These are phyloP conservation scores for Phlyctochytrium bullatum DNA, from an alignment of 192 early-diverging fungal species.

Conservation along the genomic window DNA sequence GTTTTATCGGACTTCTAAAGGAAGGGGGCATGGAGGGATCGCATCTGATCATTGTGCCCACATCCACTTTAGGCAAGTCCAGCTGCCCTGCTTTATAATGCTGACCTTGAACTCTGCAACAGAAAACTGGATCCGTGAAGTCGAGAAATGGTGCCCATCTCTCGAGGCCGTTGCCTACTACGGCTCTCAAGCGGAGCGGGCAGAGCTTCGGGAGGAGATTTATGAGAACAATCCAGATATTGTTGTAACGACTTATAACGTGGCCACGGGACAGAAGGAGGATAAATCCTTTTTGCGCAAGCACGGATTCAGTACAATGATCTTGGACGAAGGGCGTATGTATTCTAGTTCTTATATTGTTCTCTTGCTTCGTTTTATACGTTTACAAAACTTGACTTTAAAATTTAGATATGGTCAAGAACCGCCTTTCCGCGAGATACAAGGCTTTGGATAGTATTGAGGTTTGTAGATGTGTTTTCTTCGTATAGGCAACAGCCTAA, in stretches of 20 bases:
- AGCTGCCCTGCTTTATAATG: neutral
- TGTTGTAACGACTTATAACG: constrained; percentile 76
- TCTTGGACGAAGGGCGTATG: constrained; percentile 79
- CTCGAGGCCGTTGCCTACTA: constrained; percentile 40
- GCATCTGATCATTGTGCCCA: constrained; percentile 79
- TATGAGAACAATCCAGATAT: constrained; percentile 51
- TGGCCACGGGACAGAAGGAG: constrained; percentile 66
- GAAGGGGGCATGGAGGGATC: constrained; percentile 52
- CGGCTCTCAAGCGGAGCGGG: constrained; percentile 40
- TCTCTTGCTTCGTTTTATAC: constrained; percentile 13
- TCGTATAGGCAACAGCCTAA: too few relatives aligned
- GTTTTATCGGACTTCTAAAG: constrained; percentile 64
- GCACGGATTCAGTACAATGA: constrained; percentile 63
- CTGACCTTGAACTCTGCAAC: neutral
- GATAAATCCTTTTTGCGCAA: constrained; percentile 72
- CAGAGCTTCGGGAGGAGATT: constrained; percentile 50
- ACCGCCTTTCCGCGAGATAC: constrained; percentile 74
- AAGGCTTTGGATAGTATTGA: constrained; percentile 30
- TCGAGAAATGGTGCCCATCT: constrained; percentile 49
- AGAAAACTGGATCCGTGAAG: constrained; percentile 92
- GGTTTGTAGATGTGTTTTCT: neutral
- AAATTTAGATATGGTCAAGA: constrained; percentile 63
- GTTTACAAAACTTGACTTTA: neutral
- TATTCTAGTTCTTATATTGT: constrained; percentile 4
- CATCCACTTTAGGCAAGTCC: constrained; percentile 63